Percentiles rank a stretch among this genome's conserved stretches.
Evolutionary conservation across 176 grass and related monocot genomes (phyloP).

Genomic region (Bromus sterilis): DNA sequence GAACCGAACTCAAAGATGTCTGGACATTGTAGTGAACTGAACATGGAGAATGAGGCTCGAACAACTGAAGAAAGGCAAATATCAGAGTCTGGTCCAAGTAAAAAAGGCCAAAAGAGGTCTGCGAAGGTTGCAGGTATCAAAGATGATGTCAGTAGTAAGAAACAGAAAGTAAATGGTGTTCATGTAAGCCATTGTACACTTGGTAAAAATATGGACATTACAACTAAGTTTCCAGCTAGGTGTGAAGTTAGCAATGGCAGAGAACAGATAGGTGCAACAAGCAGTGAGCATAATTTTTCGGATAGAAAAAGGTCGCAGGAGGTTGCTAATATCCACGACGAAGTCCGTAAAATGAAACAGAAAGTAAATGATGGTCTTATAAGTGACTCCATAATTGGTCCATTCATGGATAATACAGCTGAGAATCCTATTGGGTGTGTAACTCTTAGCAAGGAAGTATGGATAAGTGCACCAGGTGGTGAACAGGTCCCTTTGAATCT

Average conservation of each 20-base stretch:
- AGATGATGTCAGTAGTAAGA: neutral
- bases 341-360: slow-evolving; percentile 12
- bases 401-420: neutral
- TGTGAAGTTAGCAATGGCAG: neutral
- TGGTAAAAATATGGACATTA: slow-evolving; percentile 4
- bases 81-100: slow-evolving; percentile 9
- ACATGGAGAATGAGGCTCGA: slow-evolving; percentile 1
- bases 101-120: slow-evolving; percentile 35
- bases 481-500: slow-evolving; percentile 1
- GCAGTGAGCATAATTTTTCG: neutral
- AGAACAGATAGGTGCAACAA: neutral
- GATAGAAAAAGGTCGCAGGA: slow-evolving; percentile 30
- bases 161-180: slow-evolving; percentile 14
- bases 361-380: slow-evolving; percentile 5
- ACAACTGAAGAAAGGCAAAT: slow-evolving; percentile 27
- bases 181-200: neutral
- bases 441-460: neutral
- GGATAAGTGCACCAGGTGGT: neutral
- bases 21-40: slow-evolving; percentile 1
- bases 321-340: slow-evolving; percentile 26
- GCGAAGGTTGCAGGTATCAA: slow-evolving; percentile 33
- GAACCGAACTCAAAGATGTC: slow-evolving; percentile 8
- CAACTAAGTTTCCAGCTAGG: neutral
- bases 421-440: slow-evolving; percentile 1
- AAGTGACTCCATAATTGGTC: slow-evolving; percentile 10